phyloP scores from a whole-genome alignment of 2,329 filamentous ascomycete species.

The Fusarium anthophilum region DNA sequence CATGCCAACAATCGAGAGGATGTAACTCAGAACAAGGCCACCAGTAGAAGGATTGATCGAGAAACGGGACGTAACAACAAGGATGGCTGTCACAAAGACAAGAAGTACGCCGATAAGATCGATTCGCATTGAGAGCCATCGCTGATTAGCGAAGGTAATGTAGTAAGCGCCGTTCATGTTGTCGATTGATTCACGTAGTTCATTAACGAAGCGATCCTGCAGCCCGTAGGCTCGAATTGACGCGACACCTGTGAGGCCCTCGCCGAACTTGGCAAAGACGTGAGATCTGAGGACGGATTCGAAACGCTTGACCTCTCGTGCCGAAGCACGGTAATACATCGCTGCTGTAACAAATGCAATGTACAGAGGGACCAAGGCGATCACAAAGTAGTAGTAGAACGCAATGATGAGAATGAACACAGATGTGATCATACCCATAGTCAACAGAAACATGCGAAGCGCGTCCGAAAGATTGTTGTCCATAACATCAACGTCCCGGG shows the following conservation, averaged over 20 bases:
- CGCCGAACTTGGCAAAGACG: constrained; percentile 91
- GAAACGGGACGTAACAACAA: constrained; percentile 93
- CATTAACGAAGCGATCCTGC: constrained; percentile 75
- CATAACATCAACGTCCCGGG: constrained; percentile 95
- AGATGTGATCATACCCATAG: constrained; percentile 80
- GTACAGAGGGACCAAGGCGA: constrained; percentile 71
- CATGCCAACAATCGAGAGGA: constrained; percentile 92
- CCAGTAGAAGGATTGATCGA: constrained; percentile 84
- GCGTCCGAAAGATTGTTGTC: constrained; percentile 91
- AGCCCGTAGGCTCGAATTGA: constrained; percentile 92
- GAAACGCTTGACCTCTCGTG: constrained; percentile 93
- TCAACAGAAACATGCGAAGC: constrained; percentile 92
- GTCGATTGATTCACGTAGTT: constrained; percentile 79
- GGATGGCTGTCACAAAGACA: constrained; percentile 86
- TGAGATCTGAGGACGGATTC: constrained; percentile 87
- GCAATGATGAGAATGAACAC: constrained; percentile 92
- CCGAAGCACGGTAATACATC: constrained; percentile 88
- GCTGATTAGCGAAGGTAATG: constrained; percentile 93
- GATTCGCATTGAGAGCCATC: constrained; percentile 88
- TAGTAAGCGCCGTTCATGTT: constrained; percentile 96
- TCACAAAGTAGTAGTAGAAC: constrained; percentile 90
- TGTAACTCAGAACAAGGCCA: constrained; percentile 91
- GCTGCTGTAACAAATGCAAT: constrained; percentile 83
- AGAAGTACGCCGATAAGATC: constrained; percentile 85
- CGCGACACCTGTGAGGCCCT: constrained; percentile 84